Percentiles rank a stretch among this genome's conserved stretches.
These are phyloP conservation scores for Rhynchosporium agropyri DNA, from an alignment of 2,329 filamentous ascomycete genomes.

Conservation along the genomic window DNA sequence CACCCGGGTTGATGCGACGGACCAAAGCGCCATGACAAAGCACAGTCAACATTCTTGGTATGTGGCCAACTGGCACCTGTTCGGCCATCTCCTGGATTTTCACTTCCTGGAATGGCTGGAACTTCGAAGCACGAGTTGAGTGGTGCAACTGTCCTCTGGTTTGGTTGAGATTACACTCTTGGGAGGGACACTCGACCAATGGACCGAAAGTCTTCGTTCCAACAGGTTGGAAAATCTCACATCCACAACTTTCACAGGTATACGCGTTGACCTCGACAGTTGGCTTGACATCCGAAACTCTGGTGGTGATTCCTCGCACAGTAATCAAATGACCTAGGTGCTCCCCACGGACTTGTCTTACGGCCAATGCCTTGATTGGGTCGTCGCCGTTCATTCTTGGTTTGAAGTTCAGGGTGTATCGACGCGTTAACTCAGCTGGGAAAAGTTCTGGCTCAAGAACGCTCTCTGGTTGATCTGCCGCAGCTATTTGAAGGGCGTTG, in stretches of 20 bases:
- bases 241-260: slow-evolving; percentile 93
- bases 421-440: slow-evolving; percentile 85
- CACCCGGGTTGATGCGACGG: slow-evolving; percentile 86
- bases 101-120: slow-evolving; percentile 95
- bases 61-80: slow-evolving; percentile 96
- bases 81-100: slow-evolving; percentile 99
- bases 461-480: slow-evolving; percentile 66
- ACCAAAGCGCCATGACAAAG: slow-evolving; percentile 87
- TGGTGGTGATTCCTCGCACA: slow-evolving; percentile 87
- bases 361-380: slow-evolving; percentile 71
- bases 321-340: slow-evolving; percentile 94
- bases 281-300: slow-evolving; percentile 97
- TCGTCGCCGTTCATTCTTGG: slow-evolving; percentile 75
- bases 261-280: slow-evolving; percentile 98
- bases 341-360: slow-evolving; percentile 89
- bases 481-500: slow-evolving; percentile 69
- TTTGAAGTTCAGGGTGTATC: slow-evolving; percentile 97
- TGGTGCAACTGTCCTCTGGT: slow-evolving; percentile 91
- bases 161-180: slow-evolving; percentile 89
- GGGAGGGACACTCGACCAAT: slow-evolving; percentile 81
- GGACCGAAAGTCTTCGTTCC: slow-evolving; percentile 89
- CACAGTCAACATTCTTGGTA: slow-evolving; percentile 86
- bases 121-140: slow-evolving; percentile 95
- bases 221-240: slow-evolving; percentile 96
- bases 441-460: slow-evolving; percentile 75